Percentiles rank a stretch among this genome's conserved stretches.
phyloP scores from a whole-genome alignment of 176 grass and related monocot genomes.

The Coix lacrymajobi region DNA sequence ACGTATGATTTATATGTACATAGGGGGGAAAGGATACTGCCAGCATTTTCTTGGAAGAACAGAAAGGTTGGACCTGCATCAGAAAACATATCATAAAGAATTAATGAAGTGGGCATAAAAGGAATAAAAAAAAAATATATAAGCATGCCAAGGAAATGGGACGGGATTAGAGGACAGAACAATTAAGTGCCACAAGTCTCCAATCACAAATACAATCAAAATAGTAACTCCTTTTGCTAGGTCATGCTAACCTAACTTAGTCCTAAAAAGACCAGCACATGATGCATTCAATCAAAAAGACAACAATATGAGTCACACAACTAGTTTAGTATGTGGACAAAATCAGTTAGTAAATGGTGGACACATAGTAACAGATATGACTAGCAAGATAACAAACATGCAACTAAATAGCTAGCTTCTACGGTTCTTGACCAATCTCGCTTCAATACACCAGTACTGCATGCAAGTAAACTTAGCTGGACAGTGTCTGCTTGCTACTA shows the following conservation, averaged over 20 bases:
- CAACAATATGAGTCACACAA: neutral
- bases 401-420: neutral
- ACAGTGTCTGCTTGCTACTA: neutral
- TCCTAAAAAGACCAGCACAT: slow-evolving; percentile 3
- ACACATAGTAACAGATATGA: neutral
- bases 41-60: slow-evolving; percentile 99
- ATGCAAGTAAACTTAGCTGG: slow-evolving; percentile 19
- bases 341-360: slow-evolving; percentile 1
- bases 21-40: slow-evolving; percentile 76
- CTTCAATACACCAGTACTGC: neutral
- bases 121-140: slow-evolving; percentile 3
- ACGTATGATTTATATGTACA: slow-evolving; percentile 1
- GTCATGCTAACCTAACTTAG: neutral
- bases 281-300: slow-evolving; percentile 13
- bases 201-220: neutral
- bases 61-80: slow-evolving; percentile 89
- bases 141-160: neutral
- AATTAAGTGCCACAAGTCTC: neutral
- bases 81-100: slow-evolving; percentile 29
- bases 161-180: neutral
- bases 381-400: slow-evolving; percentile 7
- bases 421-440: neutral
- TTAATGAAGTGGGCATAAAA: neutral
- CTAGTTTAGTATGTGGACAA: slow-evolving; percentile 6
- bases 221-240: neutral